phyloP scores from a whole-genome alignment of 176 grass and related monocot species.

The Juncus inflexus region DNA sequence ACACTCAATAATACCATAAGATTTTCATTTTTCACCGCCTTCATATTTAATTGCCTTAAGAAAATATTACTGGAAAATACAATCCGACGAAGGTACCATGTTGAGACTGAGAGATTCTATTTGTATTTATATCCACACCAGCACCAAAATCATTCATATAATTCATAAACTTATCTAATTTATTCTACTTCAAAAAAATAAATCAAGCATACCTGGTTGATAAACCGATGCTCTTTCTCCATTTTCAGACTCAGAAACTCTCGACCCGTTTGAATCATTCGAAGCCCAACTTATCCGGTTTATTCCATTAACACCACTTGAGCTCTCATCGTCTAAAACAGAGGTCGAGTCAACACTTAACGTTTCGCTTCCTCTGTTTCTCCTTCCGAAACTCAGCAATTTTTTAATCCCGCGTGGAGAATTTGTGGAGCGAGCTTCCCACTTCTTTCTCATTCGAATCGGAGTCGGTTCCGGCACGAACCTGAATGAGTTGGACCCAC shows the following conservation, averaged over 20 bases:
- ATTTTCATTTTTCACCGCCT: no score
- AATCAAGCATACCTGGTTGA: slow-evolving; percentile 17
- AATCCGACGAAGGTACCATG: slow-evolving; percentile 22
- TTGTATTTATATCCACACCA: slow-evolving; percentile 24
- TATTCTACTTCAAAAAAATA: slow-evolving; percentile 17
- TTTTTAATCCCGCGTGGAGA: slow-evolving; percentile 48
- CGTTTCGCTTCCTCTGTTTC: slow-evolving; percentile 32
- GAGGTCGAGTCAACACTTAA: slow-evolving; percentile 8
- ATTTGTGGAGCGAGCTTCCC: slow-evolving; percentile 36
- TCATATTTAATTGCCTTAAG: background rate
- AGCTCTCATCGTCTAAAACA: slow-evolving; percentile 1
- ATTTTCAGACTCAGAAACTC: background rate
- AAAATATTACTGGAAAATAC: slow-evolving; percentile 28
- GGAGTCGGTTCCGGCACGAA: slow-evolving; percentile 32
- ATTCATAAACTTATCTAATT: background rate
- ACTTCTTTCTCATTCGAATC: slow-evolving; percentile 30
- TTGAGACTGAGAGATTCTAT: background rate
- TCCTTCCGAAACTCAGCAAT: slow-evolving; percentile 62
- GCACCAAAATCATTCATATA: slow-evolving; percentile 17
- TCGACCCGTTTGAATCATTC: slow-evolving; percentile 23
- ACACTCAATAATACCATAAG: no score
- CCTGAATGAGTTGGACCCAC: slow-evolving; percentile 30
- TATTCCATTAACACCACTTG: slow-evolving; percentile 8
- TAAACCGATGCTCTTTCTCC: background rate
- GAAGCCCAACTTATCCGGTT: slow-evolving; percentile 4